Evolutionary conservation across 2,329 filamentous ascomycete genomes (phyloP).

Genomic region (Clonostachys solani): DNA sequence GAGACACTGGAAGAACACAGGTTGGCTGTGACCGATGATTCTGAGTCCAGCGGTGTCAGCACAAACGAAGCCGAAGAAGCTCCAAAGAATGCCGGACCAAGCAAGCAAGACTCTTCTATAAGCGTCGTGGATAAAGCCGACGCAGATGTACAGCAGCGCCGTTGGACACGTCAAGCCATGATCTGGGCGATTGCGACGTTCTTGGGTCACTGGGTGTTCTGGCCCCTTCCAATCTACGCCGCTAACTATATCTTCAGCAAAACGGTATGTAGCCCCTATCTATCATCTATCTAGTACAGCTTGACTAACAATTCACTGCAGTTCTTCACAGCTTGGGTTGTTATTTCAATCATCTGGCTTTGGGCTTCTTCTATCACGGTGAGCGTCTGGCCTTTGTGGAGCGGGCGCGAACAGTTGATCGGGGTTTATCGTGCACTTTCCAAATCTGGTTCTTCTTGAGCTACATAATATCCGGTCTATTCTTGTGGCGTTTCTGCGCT

Average conservation of each 20-base stretch:
- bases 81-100: no score
- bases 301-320: no score
- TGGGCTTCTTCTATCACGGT: slow-evolving; percentile 68
- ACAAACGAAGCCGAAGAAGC: slow-evolving; percentile 12
- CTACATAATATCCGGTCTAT: no score
- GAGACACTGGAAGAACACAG: slow-evolving; percentile 29
- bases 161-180: slow-evolving; percentile 38
- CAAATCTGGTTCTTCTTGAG: no score
- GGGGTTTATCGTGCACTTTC: no score
- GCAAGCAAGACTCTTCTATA: no score
- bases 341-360: slow-evolving; percentile 51
- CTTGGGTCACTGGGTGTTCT: slow-evolving; percentile 70
- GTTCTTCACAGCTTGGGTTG: slow-evolving; percentile 74
- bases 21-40: no score
- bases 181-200: slow-evolving; percentile 37
- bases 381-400: slow-evolving; percentile 76
- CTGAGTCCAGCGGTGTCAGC: slow-evolving; percentile 23
- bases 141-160: slow-evolving; percentile 23
- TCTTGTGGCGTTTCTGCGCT: no score
- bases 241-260: slow-evolving; percentile 76
- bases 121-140: slow-evolving; percentile 15
- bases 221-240: slow-evolving; percentile 92
- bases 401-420: slow-evolving; percentile 41
- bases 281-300: no score
- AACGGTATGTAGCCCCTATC: slow-evolving; percentile 32